These are phyloP conservation scores for Musa acuminata DNA, from an alignment of 176 grass and related monocot genomes.

Conservation along the genomic window DNA sequence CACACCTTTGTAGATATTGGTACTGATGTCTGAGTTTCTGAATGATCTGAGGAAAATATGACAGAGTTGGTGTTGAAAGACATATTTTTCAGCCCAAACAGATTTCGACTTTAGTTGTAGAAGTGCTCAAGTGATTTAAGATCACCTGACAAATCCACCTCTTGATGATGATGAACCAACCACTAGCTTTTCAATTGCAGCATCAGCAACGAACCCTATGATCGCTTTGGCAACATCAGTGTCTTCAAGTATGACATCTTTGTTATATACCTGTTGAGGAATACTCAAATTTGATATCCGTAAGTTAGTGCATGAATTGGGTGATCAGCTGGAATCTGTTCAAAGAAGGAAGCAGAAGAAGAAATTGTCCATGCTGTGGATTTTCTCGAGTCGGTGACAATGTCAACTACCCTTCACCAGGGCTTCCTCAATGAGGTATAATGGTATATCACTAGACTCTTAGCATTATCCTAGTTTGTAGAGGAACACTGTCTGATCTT, in stretches of 20 bases:
- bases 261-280: slow-evolving; percentile 24
- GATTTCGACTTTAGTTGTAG: not conserved
- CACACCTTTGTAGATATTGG: slow-evolving; percentile 18
- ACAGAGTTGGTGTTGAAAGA: not conserved
- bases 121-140: not conserved
- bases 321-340: too few species aligned
- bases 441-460: too few species aligned
- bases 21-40: slow-evolving; percentile 22
- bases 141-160: slow-evolving; percentile 18
- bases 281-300: not conserved
- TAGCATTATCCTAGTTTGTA: too few species aligned
- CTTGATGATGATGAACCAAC: slow-evolving; percentile 23
- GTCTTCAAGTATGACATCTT: slow-evolving; percentile 28
- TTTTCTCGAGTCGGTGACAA: too few species aligned
- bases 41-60: slow-evolving; percentile 18
- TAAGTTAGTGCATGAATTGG: too few species aligned
- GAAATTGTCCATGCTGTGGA: too few species aligned
- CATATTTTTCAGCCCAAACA: not conserved
- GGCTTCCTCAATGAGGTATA: too few species aligned
- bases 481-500: too few species aligned
- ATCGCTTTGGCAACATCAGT: slow-evolving; percentile 18
- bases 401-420: too few species aligned
- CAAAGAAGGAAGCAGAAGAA: too few species aligned
- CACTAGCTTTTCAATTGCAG: slow-evolving; percentile 29
- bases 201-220: slow-evolving; percentile 33